Evolutionary conservation across 306 rosid species (phyloP).

Genomic region (Astragalus membranaceus): DNA sequence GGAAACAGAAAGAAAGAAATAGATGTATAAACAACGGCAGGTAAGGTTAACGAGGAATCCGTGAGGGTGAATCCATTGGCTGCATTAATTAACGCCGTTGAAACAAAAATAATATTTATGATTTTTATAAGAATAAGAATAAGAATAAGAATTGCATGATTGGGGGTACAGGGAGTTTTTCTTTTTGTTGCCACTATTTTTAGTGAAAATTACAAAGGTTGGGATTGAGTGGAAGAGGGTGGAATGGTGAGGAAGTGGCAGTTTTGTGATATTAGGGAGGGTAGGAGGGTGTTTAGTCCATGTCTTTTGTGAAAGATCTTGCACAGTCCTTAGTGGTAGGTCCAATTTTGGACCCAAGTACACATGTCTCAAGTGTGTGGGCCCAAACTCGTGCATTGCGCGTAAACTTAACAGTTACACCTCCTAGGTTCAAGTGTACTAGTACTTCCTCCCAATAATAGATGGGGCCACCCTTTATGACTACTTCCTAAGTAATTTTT

Average conservation of each 20-base stretch:
- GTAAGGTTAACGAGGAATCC: slow-evolving; percentile 25
- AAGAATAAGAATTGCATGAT: neutral
- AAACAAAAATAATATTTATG: neutral
- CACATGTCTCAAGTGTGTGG: slow-evolving; percentile 22
- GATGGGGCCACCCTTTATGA: neutral
- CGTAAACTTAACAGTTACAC: slow-evolving; percentile 39
- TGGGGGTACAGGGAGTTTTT: neutral
- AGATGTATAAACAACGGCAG: slow-evolving; percentile 34
- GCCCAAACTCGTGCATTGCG: slow-evolving; percentile 29
- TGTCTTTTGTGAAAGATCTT: neutral
- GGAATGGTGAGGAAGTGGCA: neutral
- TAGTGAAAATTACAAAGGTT: neutral
- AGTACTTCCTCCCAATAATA: neutral
- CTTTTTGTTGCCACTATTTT: neutral
- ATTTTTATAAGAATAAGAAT: neutral
- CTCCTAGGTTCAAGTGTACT: neutral
- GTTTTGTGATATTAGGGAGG: neutral
- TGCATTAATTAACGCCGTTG: slow-evolving; percentile 13
- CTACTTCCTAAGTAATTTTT: neutral
- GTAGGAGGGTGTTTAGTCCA: neutral
- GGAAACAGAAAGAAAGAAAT: neutral
- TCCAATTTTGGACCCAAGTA: slow-evolving; percentile 28
- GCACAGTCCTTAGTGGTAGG: slow-evolving; percentile 5
- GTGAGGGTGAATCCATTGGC: slow-evolving; percentile 69
- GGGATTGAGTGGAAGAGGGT: neutral